Evolutionary conservation across 148 eudicot genomes (phyloP), one percentile per base, ranked within the genome.

Genomic region (Camellia sinensis): DNA sequence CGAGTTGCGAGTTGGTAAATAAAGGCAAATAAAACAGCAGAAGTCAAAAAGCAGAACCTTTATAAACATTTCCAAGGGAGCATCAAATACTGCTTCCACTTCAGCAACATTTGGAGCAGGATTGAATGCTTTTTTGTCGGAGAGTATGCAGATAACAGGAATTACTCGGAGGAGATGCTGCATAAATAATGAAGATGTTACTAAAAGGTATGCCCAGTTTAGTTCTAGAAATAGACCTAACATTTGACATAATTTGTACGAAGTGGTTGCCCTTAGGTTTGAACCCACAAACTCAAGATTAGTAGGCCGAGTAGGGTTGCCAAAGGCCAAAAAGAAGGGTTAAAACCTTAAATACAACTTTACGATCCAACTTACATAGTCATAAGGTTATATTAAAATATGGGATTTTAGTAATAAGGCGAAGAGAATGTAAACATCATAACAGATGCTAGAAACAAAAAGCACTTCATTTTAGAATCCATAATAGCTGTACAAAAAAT

Each of bases 21-120:
- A 44, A 22, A 0, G n/a, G 21, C 22, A n/a, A n/a, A 11, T 29
- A 72, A 29, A 64, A 11, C 46, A 59, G 40, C 15, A 59, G 43
- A 18, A 54, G 2, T 3, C 29, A 67, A 71, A 14, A 61, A 68
- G 75, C 43, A 52, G 63, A 52, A 91, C 94, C 94, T 89, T 88
- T 75, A 89, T 81, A 79, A 89, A 89, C 97, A 91, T 93, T 76
- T 93, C 95, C 89, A 95, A 86, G 29, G 98, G 98, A 62, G 92
- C 96, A 79, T 95, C 97, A 80, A 95, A 95, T 29, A 95, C 84
- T 56, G 85, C 83, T 78, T 95, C 98, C 22, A 95, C 98, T 81
- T 95, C 98, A 6, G 83, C 93, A 64, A 80, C 76, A 79, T 93
- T 89, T 57, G 85, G 96, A 78, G 79, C 67, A 18, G 96, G 94